These are phyloP conservation scores for Pleurozium schreberi DNA, from an alignment of 225 moss, liverwort and hornwort genomes.

Conservation along the genomic window DNA sequence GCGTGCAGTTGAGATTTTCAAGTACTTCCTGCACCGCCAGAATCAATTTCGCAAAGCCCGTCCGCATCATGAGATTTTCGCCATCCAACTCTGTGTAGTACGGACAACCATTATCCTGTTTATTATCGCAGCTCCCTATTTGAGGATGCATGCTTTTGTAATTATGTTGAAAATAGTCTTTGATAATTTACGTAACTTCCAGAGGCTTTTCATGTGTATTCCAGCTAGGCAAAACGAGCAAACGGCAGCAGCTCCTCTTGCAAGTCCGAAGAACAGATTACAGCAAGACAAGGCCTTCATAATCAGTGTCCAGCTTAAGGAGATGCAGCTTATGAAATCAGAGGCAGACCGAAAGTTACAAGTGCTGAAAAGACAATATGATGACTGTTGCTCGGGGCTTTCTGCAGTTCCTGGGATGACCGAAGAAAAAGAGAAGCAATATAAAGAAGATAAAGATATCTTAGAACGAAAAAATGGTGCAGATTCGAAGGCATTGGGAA, in stretches of 20 bases:
- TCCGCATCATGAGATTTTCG: conserved; percentile 10
- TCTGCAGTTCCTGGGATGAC: not conserved
- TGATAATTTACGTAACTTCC: not conserved
- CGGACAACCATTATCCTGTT: not conserved
- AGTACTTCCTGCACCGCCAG: not conserved
- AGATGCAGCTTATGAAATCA: not conserved
- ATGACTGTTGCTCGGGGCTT: not conserved
- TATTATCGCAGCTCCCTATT: not conserved
- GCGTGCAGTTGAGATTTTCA: conserved; percentile 21
- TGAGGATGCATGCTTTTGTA: not conserved
- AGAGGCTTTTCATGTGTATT: not conserved
- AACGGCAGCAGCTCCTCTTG: not conserved
- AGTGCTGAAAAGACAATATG: not conserved
- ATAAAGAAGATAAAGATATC: not conserved
- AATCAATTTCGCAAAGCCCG: conserved; percentile 1
- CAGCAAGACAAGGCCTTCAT: not conserved
- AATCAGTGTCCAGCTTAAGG: conserved; percentile 7
- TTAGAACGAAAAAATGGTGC: not conserved
- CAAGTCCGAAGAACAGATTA: not conserved
- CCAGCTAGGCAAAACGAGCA: not conserved
- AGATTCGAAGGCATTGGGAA: conserved; percentile 2
- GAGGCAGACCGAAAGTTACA: not conserved
- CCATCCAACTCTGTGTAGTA: conserved; percentile 33
- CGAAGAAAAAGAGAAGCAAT: not conserved
- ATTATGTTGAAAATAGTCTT: not conserved